Percentiles rank a stretch among this genome's conserved stretches.
Evolutionary conservation across 2,329 filamentous ascomycete genomes (phyloP).

Genomic region (Penicillium sp.): DNA sequence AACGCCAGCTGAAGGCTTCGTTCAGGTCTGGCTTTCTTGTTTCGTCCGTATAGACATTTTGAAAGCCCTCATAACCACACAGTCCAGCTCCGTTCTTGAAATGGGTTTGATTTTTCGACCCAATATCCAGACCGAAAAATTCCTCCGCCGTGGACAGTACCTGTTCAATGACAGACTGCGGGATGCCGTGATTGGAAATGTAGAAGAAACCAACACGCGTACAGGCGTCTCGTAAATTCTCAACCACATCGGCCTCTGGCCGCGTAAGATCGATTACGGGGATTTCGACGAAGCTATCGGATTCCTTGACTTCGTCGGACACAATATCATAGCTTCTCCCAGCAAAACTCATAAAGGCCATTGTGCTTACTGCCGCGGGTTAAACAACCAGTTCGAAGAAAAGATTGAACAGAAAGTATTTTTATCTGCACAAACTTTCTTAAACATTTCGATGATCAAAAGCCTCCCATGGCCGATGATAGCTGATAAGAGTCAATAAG

Average conservation of each 20-base stretch:
- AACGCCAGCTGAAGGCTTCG: constrained; percentile 17
- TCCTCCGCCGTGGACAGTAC: constrained; percentile 20
- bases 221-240: constrained; percentile 37
- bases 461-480: too few relatives aligned
- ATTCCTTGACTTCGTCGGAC: constrained; percentile 9
- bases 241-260: constrained; percentile 36
- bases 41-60: constrained; percentile 11
- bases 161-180: constrained; percentile 8
- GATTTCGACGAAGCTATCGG: constrained; percentile 26
- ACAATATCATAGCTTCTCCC: constrained; percentile 9
- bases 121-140: constrained; percentile 27
- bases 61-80: constrained; percentile 9
- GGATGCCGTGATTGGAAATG: constrained; percentile 17
- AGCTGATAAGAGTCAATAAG: too few relatives aligned
- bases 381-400: too few relatives aligned
- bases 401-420: too few relatives aligned
- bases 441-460: too few relatives aligned
- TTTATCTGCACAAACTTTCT: too few relatives aligned
- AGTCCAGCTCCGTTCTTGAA: constrained; percentile 5
- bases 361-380: background rate
- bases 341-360: constrained; percentile 11
- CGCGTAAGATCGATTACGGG: constrained; percentile 43
- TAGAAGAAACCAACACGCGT: constrained; percentile 46
- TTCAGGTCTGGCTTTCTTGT: constrained; percentile 10
- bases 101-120: constrained; percentile 1